Evolutionary conservation across 2,329 filamentous ascomycete species (phyloP).

Genomic region (Scedosporium boydii): DNA sequence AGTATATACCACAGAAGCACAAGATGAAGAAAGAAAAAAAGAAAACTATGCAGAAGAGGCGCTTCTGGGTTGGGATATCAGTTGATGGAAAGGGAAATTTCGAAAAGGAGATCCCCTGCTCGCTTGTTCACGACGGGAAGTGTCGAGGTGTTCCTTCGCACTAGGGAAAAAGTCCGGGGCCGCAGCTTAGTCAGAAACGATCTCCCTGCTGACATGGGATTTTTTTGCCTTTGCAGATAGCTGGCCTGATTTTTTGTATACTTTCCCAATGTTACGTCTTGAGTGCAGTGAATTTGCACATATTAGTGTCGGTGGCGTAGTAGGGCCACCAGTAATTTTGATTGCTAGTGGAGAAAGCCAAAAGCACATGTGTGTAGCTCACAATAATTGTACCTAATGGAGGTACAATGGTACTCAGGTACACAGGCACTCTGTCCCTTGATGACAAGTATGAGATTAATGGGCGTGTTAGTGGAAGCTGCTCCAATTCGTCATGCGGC

Average conservation of each 20-base stretch:
- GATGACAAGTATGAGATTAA: neutral
- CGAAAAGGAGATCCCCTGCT: neutral
- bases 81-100: neutral
- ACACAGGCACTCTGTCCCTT: too few relatives aligned
- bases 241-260: neutral
- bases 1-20: neutral
- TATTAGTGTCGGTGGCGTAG: neutral
- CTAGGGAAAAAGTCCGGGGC: neutral
- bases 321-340: neutral
- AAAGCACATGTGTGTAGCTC: neutral
- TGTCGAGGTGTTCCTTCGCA: slow-evolving; percentile 5
- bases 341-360: neutral
- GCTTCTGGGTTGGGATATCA: slow-evolving; percentile 4
- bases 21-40: neutral
- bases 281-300: neutral
- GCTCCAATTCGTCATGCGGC: neutral
- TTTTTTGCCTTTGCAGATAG: neutral
- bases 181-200: slow-evolving; percentile 1
- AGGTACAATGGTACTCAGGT: neutral
- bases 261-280: neutral
- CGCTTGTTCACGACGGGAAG: neutral
- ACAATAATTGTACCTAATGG: neutral
- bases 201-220: neutral
- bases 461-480: neutral
- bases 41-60: neutral